Base-by-base conservation (phyloP, 2,329 filamentous ascomycete species). In the Neonectria neomacrospora region DNA sequence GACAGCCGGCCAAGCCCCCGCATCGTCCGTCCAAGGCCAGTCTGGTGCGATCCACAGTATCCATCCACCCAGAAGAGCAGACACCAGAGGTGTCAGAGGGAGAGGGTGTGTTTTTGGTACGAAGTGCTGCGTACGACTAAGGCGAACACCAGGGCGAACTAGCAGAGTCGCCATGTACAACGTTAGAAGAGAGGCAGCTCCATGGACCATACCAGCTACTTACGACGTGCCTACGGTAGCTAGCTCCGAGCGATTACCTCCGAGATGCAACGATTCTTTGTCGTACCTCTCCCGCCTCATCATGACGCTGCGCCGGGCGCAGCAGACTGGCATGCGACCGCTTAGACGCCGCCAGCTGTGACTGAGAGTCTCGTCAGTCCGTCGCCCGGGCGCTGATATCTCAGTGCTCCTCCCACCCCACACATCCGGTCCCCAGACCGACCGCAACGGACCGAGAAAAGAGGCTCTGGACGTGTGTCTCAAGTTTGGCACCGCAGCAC, bases 391-490 rank as follows among this genome's bases (percentile, higher is more conserved):
- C 26, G 18, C 16, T 26, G n/a, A 18, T 32, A 50, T 20, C 26
- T 11, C 54, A 22, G 45, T 45, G 18, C 23, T 37, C 6, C 23
- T 44, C 54, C 44, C 34, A n/a, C 44, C 22, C 23, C 22, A 11
- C 14, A 28, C 44, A 47, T 47, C 32, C 32, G 32, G 32, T 14
- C 32, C 32, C 32, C 32, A 57, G 16, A 12, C 12, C 14, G 11
- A 18, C 23, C 11, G 37, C 20, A 20, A 41, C 28, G 6, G 30
- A 23, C 48, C 48, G 39, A 22, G 30, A 44, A 54, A 44, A 34
- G 54, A 52, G 50, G 55, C 55, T 59, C 61, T 45, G 42, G 37
- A 44, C n/a, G 26, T 45, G 22, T 59, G 61, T 63, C 51, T 59
- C 34, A 55, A 37, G 34, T n/a, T 22, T 23, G 37, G 44, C 54